Evolutionary conservation across 1,139 yeast genomes (phyloP).

Genomic region (Zygoascus sp.): DNA sequence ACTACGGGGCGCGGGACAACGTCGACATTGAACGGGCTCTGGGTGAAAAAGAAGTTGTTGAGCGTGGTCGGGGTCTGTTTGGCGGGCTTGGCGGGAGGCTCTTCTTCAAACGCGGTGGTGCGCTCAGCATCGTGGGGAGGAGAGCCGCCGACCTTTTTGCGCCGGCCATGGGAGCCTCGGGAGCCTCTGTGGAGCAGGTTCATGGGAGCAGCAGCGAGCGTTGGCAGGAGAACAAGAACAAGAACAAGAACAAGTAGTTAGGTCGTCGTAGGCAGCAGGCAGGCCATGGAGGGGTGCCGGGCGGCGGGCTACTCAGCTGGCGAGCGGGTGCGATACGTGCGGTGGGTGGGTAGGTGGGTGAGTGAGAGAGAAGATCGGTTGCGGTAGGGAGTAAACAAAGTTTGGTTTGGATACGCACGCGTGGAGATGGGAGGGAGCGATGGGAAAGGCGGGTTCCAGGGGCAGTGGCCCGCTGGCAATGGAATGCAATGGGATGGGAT

Average conservation of each 20-base stretch:
- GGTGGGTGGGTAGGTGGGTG: too few relatives aligned
- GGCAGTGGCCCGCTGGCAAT: neutral
- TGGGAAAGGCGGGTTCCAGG: neutral
- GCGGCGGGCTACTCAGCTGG: too few relatives aligned
- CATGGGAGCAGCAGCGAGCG: neutral
- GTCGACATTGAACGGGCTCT: conserved; percentile 24
- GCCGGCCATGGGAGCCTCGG: neutral
- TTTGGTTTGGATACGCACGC: neutral
- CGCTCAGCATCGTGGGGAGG: conserved; percentile 6
- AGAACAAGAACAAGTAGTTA: too few relatives aligned
- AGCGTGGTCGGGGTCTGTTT: conserved; percentile 8
- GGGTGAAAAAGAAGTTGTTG: conserved; percentile 29
- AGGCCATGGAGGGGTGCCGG: too few relatives aligned
- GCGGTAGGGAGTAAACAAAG: neutral
- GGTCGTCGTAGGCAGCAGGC: too few relatives aligned
- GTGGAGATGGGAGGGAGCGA: neutral
- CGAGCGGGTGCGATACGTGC: too few relatives aligned
- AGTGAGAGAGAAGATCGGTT: neutral
- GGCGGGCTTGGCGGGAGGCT: neutral
- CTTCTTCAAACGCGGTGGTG: conserved; percentile 1
- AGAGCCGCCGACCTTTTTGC: neutral
- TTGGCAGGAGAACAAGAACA: too few relatives aligned
- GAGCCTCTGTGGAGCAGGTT: neutral
- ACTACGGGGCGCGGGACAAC: conserved; percentile 30
- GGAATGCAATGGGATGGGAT: neutral